Percentiles rank a stretch among this genome's conserved stretches.
These are phyloP conservation scores for Acanthamoeba sp. DNA, from an alignment of 208 protist species.

Conservation along the genomic window DNA sequence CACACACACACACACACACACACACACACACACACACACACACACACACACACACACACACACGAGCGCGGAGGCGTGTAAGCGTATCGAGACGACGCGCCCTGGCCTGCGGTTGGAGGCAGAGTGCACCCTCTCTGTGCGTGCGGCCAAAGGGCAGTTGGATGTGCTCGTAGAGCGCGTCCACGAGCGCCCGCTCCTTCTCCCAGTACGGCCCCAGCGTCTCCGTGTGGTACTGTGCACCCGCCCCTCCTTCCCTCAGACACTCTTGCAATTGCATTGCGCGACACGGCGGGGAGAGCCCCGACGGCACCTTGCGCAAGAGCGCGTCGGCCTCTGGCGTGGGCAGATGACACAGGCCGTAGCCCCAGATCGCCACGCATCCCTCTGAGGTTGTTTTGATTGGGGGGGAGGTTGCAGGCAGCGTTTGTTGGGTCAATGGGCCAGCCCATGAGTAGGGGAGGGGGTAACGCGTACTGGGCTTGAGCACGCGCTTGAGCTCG, in stretches of 20 bases:
- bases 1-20: not conserved
- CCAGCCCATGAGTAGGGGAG: too few relatives aligned
- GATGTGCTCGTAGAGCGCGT: constrained; percentile 47
- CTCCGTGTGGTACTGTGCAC: constrained; percentile 1
- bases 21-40: not conserved
- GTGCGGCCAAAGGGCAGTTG: constrained; percentile 10
- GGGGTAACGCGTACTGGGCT: not conserved
- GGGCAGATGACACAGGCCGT: constrained; percentile 24
- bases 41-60: not conserved
- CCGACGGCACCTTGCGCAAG: not conserved
- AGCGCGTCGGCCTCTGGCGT: constrained; percentile 41
- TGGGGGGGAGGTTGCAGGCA: too few relatives aligned
- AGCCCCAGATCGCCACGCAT: constrained; percentile 61
- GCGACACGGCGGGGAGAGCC: not conserved
- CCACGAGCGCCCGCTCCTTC: constrained; percentile 41
- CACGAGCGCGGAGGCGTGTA: not conserved
- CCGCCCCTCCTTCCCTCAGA: not conserved
- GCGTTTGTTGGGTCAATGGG: too few relatives aligned
- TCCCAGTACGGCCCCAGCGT: constrained; percentile 64
- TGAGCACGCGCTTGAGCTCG: constrained; percentile 39
- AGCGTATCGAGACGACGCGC: not conserved
- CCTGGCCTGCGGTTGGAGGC: not conserved
- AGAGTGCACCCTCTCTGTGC: not conserved
- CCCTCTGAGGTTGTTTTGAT: not conserved
- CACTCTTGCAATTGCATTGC: not conserved